Base-by-base conservation (phyloP, 208 protist genomes). In the Crithidia sp. region DNA sequence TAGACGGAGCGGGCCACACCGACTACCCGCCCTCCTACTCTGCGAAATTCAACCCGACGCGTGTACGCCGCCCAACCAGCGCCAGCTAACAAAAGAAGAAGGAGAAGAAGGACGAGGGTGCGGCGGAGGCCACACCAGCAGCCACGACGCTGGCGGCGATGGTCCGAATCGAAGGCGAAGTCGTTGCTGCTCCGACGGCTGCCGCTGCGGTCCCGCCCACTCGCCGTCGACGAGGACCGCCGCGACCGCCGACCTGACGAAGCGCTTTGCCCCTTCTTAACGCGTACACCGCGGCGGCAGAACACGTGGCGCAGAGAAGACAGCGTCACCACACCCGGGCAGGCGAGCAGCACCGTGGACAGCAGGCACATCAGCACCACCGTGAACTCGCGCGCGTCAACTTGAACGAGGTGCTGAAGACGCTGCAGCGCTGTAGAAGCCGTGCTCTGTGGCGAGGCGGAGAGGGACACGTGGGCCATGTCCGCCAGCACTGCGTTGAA, bases 401-500 rank as follows among this genome's bases (percentile, higher is more conserved):
- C 72, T 47, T 44, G 65, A 12, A 65, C 28, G 5, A 53, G 13
- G 3, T 45, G 40, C n/a, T 57, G 67, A 2, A 65, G 14, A 10
- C 56, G 50, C 19, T 43, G 55, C 28, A 67, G 16, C 47, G 49
- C 28, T 14, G 54, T 7, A 41, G 4, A 36, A 17, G 40, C n/a
- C 12, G 47, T 47, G 41, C 52, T 13, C 59, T 19, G 53, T 37
- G 36, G 39, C 19, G 54, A 47, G 36, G 60, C 37, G 40, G 45
- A 57, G 17, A 67, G 43, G 45, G 63, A 73, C 5, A 63, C 47
- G 19, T 64, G 58, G 7, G 60, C 77, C 60, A 78, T 78, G 67
- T 74, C 71, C 50, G 70, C 77, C 28, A 72, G 28, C n/a, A 72
- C 65, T 4, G 77, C 71, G 41, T 37, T 68, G 55, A 82, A 77